Evolutionary conservation across 2,329 filamentous ascomycete species (phyloP), one percentile per base, ranked within the genome.

Genomic region (Shiraia sp.): DNA sequence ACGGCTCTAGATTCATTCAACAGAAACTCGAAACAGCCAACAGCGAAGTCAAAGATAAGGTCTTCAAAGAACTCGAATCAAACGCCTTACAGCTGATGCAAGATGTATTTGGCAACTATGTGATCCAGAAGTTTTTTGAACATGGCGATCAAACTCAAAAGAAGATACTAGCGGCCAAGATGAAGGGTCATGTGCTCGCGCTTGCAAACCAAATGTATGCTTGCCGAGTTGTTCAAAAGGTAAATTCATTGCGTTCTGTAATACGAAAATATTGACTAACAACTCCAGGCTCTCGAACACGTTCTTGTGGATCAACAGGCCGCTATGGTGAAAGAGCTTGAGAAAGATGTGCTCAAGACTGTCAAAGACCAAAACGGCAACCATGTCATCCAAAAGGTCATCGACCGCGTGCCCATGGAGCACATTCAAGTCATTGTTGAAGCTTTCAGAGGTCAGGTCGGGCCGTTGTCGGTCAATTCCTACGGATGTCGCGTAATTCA

Each of bases 41-140:
- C 65, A 96, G 90, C 59, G 93, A 97, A 47, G 92, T 96, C 63
- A 97, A 96, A 71, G 89, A 95, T 23, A 85, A 85, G 41, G 81
- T 97, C 1, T 97, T 96, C 74, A 77, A 79, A 1, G 93, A 97
- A 68, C 90, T 99, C 32, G 81, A 88, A 56, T 81, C 84, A 1
- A 93, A 99, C 54, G 83, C 87, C 1, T 71, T 95, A 22, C 90
- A 92, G 61, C 75, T 99, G 33, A 96, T 96, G 90, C 92, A 86
- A 32, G 93, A 97, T 66, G 86, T 97, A 0, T 99, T 96, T 63
- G 93, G 93, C 39, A 99, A 99, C 69, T 99, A 97, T 63, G 93
- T 99, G 25, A 91, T 97, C 27, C 93, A 99, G 63, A 97, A 96
- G 68, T 85, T 97, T 65, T 96, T 97, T 49, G 92, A 97, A 66